Evolutionary conservation across 164 flowering plant species (phyloP).

Genomic region (Vitis labrusca): DNA sequence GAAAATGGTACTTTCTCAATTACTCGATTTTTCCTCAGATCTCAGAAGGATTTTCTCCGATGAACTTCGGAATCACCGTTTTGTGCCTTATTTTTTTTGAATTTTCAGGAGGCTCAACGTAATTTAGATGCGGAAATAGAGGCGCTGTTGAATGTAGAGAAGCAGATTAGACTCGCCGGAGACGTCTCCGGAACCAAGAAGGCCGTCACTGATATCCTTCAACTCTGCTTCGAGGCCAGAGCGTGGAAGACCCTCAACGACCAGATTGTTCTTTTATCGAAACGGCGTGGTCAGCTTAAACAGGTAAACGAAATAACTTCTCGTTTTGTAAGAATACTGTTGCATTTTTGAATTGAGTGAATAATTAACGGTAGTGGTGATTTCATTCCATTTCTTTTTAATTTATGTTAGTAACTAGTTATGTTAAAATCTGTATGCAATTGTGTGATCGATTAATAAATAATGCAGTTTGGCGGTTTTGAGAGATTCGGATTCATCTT

Average conservation of each 20-base stretch:
- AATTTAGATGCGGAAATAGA: slow-evolving; percentile 70
- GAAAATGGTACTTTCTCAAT: neutral
- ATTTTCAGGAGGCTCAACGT: slow-evolving; percentile 50
- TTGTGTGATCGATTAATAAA: too few species aligned
- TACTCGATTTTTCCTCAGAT: neutral
- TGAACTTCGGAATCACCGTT: neutral
- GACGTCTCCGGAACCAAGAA: slow-evolving; percentile 77
- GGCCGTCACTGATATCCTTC: slow-evolving; percentile 71
- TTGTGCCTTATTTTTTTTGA: neutral
- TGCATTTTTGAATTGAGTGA: too few species aligned
- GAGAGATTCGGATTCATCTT: too few species aligned
- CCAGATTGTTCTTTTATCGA: slow-evolving; percentile 79
- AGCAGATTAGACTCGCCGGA: slow-evolving; percentile 77
- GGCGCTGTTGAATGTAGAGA: slow-evolving; percentile 74
- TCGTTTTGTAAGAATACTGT: too few species aligned
- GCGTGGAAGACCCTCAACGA: slow-evolving; percentile 91
- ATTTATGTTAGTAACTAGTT: too few species aligned
- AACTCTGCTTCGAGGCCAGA: slow-evolving; percentile 72
- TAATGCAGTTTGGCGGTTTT: too few species aligned
- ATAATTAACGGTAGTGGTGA: too few species aligned
- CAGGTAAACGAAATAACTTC: slow-evolving; percentile 46
- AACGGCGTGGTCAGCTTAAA: slow-evolving; percentile 93
- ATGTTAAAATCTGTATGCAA: too few species aligned
- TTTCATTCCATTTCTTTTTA: too few species aligned
- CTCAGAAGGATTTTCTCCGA: neutral